Base-by-base conservation (phyloP, 441 rosid genomes). In the Adansonia madagascariensis region DNA sequence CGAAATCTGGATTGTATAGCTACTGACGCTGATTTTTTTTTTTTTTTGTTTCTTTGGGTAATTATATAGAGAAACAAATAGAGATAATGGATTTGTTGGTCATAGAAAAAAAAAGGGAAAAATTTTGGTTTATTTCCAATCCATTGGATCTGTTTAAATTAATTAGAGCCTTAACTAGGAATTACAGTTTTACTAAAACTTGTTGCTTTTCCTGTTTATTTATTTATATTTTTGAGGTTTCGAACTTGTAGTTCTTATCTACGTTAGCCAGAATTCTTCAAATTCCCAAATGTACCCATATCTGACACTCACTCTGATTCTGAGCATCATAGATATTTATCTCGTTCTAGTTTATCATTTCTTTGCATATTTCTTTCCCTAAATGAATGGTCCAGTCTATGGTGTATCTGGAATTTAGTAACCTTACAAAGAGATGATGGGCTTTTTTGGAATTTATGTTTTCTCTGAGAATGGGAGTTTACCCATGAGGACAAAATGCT, bases 311-410 rank as follows among this genome's bases (percentile, higher is more conserved):
- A 49, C 4, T 49, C 14, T 35, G 39, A 35, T 35, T 35, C 39
- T 35, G 39, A 35, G 39, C 39, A 49, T 2, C 53, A 12, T 49
- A 49, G 18, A 15, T 35, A 35, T 1, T 64, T 41, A 41, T 65
- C 20, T 41, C 0, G 11, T n/a, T 65, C 39, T 65, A 49, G 39
- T 65, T 41, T 43, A 15, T 62, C 44, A 14, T 62, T 62, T 6
- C 18, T 31, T 62, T 2, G 18, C 66, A 6, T 62, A 12, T 14
- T 6, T 62, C 9, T 31, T 27, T 7, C 10, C 22, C 69, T 64
- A 64, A 63, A 35, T 63, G 67, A 35, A 39, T 39, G 47, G 22
- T 68, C 60, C n/a, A 3, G 35, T 70, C 60, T 70, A 8, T 50
- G 60, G 74, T 15, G 44, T 52, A 1, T 27, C 12, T 70, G 41